A percentile compares a stretch with the other conserved stretches of the same genome.
phyloP scores from a whole-genome alignment of 2,329 filamentous ascomycete species.

The Hypoxylon sp. region DNA sequence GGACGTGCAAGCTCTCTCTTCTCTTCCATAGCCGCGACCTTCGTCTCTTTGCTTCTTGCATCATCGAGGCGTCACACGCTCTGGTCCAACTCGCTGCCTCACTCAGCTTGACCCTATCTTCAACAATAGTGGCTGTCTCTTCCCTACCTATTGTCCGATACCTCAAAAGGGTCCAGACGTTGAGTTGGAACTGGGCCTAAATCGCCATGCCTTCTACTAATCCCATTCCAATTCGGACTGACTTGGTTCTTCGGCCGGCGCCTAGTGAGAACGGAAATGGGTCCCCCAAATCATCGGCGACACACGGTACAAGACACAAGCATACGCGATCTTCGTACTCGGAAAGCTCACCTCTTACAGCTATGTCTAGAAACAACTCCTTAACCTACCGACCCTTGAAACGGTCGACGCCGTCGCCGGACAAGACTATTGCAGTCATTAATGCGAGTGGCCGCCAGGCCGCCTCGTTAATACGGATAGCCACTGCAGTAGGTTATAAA shows the following conservation, averaged over 20 bases:
- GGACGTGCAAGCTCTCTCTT: constrained; percentile 23
- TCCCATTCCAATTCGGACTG: constrained; percentile 53
- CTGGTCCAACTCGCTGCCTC: constrained; percentile 3
- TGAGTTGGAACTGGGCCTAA: constrained; percentile 27
- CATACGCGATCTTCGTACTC: constrained; percentile 73
- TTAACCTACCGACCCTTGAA: constrained; percentile 71
- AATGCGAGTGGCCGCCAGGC: constrained; percentile 97
- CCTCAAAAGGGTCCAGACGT: constrained; percentile 18
- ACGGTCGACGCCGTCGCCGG: constrained; percentile 68
- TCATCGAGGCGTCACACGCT: constrained; percentile 26
- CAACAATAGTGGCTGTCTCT: constrained; percentile 12
- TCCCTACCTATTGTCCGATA: constrained; percentile 11
- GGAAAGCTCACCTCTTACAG: constrained; percentile 66
- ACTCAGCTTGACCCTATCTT: constrained; percentile 18
- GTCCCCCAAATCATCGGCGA: constrained; percentile 46
- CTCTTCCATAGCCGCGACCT: constrained; percentile 26
- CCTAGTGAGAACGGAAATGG: constrained; percentile 46
- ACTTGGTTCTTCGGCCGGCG: constrained; percentile 50
- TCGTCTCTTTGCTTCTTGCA: constrained; percentile 29
- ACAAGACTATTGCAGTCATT: constrained; percentile 91
- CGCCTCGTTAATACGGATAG: constrained; percentile 93
- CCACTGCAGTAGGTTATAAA: constrained; percentile 91
- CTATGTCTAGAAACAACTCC: constrained; percentile 69
- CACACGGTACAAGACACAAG: constrained; percentile 62
- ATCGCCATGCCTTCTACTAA: constrained; percentile 48